Base-by-base conservation (phyloP, 192 early-diverging fungal genomes). In the Podila clonocystis region DNA sequence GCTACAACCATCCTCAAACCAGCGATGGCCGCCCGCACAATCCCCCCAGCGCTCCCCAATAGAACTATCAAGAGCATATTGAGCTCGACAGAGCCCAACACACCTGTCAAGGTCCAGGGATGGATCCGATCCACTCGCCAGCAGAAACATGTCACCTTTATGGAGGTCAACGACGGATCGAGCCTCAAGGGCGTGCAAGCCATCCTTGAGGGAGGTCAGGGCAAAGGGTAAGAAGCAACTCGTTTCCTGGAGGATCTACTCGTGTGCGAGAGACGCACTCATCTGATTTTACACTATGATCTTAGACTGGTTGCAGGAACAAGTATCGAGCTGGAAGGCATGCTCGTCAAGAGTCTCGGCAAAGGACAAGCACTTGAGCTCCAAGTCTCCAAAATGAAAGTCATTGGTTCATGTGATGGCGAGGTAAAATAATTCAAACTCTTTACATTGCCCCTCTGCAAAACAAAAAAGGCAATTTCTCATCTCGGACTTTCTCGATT, bases 51-150 rank as follows among this genome's bases (percentile, higher is more conserved):
- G 45, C 50, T 82, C 13, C 73, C 73, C 17, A 72, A 72, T 62
- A 82, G 65, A 48, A 82, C 84, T 8, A 82, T 85, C 63, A 80
- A 73, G 50, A 67, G 38, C 26, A 80, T 83, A 17, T 33, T 86
- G 20, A 36, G 48, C 5, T 75, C 68, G 3, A 68, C 83, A 41
- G 62, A 72, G 5, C 75, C 74, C 12, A 58, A 70, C 48, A 73
- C 72, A 2, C 70, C 71, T 5, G 90, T 91, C 26, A 74, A 83
- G 17, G 77, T 94, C 15, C 74, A 89, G 28, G 96, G 94, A 8
- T 97, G 96, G 96, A 82, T 96, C n/a, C 85, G 91, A 33, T 93
- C 96, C 3, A 90, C 95, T 36, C 91, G 96, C 19, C 72, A 86
- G 24, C 94, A 96, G 78, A 96, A 96, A 75, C 79, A 91, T 30